Evolutionary conservation across 1,139 yeast species (phyloP).

Genomic region (Meyerozyma carpophila): DNA sequence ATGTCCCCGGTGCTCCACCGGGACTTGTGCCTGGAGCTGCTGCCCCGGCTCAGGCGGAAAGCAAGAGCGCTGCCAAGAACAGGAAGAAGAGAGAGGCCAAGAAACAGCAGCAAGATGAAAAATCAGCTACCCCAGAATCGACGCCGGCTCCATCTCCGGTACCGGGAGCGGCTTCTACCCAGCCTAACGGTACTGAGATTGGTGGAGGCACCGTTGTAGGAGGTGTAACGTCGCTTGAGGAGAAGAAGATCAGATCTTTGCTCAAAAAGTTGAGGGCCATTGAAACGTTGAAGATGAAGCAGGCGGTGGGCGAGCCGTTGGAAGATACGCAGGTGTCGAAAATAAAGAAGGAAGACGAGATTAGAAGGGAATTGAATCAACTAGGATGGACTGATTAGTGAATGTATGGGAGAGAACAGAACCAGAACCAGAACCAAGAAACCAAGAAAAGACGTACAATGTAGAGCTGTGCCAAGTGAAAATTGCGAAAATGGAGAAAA

Average conservation of each 20-base stretch:
- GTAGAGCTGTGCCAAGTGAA: neutral
- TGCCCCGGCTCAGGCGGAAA: slow-evolving; percentile 31
- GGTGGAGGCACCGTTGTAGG: slow-evolving; percentile 43
- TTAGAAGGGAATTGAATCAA: slow-evolving; percentile 62
- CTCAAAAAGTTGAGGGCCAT: slow-evolving; percentile 92
- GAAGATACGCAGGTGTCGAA: slow-evolving; percentile 93
- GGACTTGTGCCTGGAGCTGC: slow-evolving; percentile 42
- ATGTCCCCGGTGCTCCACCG: slow-evolving; percentile 35
- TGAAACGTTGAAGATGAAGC: slow-evolving; percentile 80
- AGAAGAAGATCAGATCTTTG: slow-evolving; percentile 85
- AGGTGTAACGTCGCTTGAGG: slow-evolving; percentile 69
- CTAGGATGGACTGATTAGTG: slow-evolving; percentile 58
- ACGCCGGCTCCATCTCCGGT: slow-evolving; percentile 8
- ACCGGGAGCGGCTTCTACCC: slow-evolving; percentile 7
- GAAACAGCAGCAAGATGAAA: slow-evolving; percentile 30
- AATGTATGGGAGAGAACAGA: neutral
- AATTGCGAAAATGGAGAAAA: neutral
- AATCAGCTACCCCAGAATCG: slow-evolving; percentile 4
- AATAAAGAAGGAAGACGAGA: slow-evolving; percentile 78
- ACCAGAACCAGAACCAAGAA: neutral
- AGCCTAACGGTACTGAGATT: slow-evolving; percentile 7
- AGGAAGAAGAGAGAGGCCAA: slow-evolving; percentile 75
- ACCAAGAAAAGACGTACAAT: neutral
- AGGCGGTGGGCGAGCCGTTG: slow-evolving; percentile 74
- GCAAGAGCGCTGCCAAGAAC: slow-evolving; percentile 68